These are phyloP conservation scores for Penicillium sp. DNA, from an alignment of 2,329 filamentous ascomycete genomes.

Conservation along the genomic window DNA sequence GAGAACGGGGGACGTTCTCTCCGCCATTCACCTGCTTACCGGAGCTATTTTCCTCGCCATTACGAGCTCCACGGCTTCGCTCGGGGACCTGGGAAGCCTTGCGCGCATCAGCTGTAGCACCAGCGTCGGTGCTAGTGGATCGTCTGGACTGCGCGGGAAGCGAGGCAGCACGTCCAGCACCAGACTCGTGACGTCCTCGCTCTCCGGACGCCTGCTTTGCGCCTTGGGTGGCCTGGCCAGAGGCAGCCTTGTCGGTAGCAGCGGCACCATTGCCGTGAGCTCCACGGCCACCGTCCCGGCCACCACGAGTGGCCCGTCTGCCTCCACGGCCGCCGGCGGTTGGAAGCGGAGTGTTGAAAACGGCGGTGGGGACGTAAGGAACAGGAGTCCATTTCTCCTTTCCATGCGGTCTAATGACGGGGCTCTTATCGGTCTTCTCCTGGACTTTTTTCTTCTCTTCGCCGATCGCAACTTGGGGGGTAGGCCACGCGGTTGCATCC, in stretches of 20 bases:
- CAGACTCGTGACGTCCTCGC: conserved; percentile 38
- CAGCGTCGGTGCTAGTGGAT: conserved; percentile 36
- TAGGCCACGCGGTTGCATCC: conserved; percentile 84
- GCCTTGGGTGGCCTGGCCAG: conserved; percentile 29
- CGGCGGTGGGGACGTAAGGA: conserved; percentile 77
- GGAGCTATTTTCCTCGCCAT: conserved; percentile 29
- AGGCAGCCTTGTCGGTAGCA: conserved; percentile 35
- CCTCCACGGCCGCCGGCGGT: conserved; percentile 49
- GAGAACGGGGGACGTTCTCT: conserved; percentile 33
- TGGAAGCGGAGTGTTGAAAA: conserved; percentile 77
- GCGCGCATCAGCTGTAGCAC: conserved; percentile 31
- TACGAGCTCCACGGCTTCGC: conserved; percentile 33
- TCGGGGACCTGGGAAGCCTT: conserved; percentile 35
- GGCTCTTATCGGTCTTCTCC: conserved; percentile 63
- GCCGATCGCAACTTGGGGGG: conserved; percentile 73
- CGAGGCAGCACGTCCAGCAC: conserved; percentile 40
- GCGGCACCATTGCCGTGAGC: conserved; percentile 35
- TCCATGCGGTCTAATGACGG: conserved; percentile 55
- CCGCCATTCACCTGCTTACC: conserved; percentile 31
- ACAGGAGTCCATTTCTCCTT: conserved; percentile 87
- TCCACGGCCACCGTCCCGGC: conserved; percentile 51
- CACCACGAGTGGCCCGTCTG: conserved; percentile 56
- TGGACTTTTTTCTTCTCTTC: conserved; percentile 73
- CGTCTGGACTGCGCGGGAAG: conserved; percentile 40
- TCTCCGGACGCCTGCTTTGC: conserved; percentile 36